Conservation (phyloP, 148 eudicot genomes). For the Rhododendron vialii region DNA sequence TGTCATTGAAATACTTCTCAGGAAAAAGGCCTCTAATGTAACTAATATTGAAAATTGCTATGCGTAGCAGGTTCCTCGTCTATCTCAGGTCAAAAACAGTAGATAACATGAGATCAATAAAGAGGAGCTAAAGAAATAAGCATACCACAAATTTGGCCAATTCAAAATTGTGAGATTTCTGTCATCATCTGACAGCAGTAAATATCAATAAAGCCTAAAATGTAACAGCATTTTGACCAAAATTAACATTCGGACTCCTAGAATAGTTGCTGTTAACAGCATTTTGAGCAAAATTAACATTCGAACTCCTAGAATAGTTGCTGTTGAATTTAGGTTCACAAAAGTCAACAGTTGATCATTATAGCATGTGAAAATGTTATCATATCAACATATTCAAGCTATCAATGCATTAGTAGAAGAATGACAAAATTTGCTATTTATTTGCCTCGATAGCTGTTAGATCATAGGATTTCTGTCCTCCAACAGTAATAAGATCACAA, state of each 20-base stretch:
- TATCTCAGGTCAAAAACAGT: slow-evolving; percentile 20
- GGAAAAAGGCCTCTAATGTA: slow-evolving; percentile 96
- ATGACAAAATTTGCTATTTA: neutral
- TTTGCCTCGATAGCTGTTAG: neutral
- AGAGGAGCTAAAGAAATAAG: neutral
- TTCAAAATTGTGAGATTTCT: neutral
- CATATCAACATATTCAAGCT: neutral
- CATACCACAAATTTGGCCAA: neutral
- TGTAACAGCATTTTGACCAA: neutral
- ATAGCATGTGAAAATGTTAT: neutral
- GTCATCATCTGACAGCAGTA: neutral
- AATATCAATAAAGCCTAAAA: neutral
- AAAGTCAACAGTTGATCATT: neutral
- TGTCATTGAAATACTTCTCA: slow-evolving; percentile 86
- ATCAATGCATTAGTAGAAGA: neutral
- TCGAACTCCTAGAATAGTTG: neutral
- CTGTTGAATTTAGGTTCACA: neutral
- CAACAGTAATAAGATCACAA: neutral
- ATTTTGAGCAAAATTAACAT: neutral
- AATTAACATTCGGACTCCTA: neutral
- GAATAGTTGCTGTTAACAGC: neutral
- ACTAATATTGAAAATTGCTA: slow-evolving; percentile 91
- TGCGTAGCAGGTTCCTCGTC: slow-evolving; percentile 94
- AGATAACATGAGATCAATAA: neutral
- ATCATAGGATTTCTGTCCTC: neutral